Evolutionary conservation across 78 protist species (phyloP), one percentile per base, ranked within the genome.

Genomic region (Anaeramoeba flamelloides): DNA sequence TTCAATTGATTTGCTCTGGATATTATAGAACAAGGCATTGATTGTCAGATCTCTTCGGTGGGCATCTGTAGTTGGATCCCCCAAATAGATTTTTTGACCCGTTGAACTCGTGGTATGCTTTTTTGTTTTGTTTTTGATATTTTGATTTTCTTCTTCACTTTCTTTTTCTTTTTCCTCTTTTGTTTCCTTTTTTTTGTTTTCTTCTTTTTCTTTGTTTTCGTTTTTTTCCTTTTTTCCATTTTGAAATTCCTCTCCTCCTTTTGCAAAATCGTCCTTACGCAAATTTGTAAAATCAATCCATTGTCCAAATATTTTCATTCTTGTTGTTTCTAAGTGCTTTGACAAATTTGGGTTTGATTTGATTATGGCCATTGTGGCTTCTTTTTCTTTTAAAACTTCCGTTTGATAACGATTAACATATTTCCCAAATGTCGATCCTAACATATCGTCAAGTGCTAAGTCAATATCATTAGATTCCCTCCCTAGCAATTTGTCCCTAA

Each of bases 1-100:
- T 1, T 82, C 84, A 3, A 82, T 69, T 38, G 36, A 0, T 36
- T 38, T 3, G 40, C 82, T 79, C 84, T 86, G 79, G 33, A 95
- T 75, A 83, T 95, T 95, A 75, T 89, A 95, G 77, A 94, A 95
- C n/a, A 95, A 76, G 37, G 94, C 77, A 83, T 95, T 95, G 39
- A 94, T 90, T 36, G 97, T 94, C 76, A 95, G 79, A 82, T 95
- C 98, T 8, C 98, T 85, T 34, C 98, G 77, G n/a, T 33, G 41
- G n/a, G 97, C 93, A 77, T 95, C 98, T 39, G 91, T 87, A 22
- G 33, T 26, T 2, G 97, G 91, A 26, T 96, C 87, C 12, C 98
- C 98, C 1, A 87, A 40, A 40, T 40, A 8, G 36, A 69, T 30
- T 1, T 41, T 77, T 8, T n/a, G n/a, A n/a, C n/a, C n/a, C n/a